A percentile compares a stretch with the other conserved stretches of the same genome.
Conservation (phyloP, 805 yeast genomes). For the Cyberlindnera veronae region DNA sequence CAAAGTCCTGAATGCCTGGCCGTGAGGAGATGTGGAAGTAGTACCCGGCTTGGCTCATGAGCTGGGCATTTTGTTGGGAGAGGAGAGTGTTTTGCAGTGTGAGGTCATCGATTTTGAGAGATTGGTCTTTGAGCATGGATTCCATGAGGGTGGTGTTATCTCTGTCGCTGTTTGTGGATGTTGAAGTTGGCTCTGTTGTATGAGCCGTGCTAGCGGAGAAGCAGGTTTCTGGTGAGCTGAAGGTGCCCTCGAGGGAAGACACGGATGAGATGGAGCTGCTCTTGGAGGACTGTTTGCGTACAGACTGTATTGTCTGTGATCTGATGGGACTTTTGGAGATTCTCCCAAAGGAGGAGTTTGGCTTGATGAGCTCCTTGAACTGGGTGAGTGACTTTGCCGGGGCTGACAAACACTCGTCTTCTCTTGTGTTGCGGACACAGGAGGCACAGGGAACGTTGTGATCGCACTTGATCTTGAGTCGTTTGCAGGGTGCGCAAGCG, state of each 20-base stretch:
- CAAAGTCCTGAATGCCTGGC: slow-evolving; percentile 7
- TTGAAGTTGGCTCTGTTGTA: too few species aligned
- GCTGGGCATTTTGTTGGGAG: slow-evolving; percentile 9
- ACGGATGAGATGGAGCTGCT: slow-evolving; percentile 7
- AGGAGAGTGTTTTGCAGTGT: slow-evolving; percentile 4
- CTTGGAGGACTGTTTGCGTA: slow-evolving; percentile 4
- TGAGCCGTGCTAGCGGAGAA: not conserved
- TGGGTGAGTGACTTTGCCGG: slow-evolving; percentile 19
- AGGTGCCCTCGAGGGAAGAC: slow-evolving; percentile 5
- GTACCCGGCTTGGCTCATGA: slow-evolving; percentile 9
- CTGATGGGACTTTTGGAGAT: slow-evolving; percentile 11
- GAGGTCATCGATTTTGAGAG: slow-evolving; percentile 7
- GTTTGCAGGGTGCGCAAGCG: slow-evolving; percentile 20
- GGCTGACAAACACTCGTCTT: slow-evolving; percentile 15
- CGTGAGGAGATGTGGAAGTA: slow-evolving; percentile 5
- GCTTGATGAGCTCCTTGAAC: slow-evolving; percentile 19
- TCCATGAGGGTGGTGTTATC: slow-evolving; percentile 2
- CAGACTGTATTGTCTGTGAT: not conserved
- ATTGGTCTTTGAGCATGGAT: slow-evolving; percentile 3
- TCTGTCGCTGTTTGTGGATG: too few species aligned
- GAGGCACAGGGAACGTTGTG: slow-evolving; percentile 20
- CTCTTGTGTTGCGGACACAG: slow-evolving; percentile 13
- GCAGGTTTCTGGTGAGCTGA: slow-evolving; percentile 4
- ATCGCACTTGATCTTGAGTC: slow-evolving; percentile 21
- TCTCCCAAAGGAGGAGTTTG: slow-evolving; percentile 21